Conservation (phyloP, 352 stramenopile genomes). For the Pythium graminicola region DNA sequence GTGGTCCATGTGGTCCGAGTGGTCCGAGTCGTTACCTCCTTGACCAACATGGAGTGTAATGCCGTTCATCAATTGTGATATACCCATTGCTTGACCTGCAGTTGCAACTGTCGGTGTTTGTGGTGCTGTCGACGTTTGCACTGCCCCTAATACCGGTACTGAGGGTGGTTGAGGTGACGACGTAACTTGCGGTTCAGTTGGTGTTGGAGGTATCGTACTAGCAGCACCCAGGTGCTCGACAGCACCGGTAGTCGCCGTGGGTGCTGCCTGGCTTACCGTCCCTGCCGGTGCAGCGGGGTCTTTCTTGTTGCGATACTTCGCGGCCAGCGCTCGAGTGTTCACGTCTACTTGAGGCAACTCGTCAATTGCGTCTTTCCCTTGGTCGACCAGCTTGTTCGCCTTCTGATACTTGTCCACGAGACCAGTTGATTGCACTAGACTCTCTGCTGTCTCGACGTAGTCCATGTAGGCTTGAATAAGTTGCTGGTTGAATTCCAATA, state of each 20-base stretch:
- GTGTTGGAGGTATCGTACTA: no score
- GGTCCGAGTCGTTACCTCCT: slow-evolving; percentile 11
- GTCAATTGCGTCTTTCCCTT: slow-evolving; percentile 6
- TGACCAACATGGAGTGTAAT: background rate
- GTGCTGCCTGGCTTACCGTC: background rate
- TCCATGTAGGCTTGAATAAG: slow-evolving; percentile 47
- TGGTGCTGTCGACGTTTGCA: no score
- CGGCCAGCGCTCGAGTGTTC: slow-evolving; percentile 7
- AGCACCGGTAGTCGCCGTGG: no score
- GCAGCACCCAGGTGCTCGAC: no score
- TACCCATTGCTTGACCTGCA: no score
- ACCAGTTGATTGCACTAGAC: slow-evolving; percentile 22
- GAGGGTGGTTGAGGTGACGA: no score
- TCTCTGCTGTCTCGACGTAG: slow-evolving; percentile 34
- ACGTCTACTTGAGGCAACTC: slow-evolving; percentile 12
- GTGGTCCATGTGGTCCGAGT: background rate
- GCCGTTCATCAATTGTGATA: background rate
- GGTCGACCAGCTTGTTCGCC: slow-evolving; percentile 4
- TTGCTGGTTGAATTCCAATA: slow-evolving; percentile 53
- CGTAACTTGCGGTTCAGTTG: no score
- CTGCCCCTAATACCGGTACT: no score
- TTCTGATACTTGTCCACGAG: slow-evolving; percentile 22
- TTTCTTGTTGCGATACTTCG: slow-evolving; percentile 2
- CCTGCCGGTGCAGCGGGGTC: background rate
- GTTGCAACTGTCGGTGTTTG: background rate